These are phyloP conservation scores for Lophium mytilinum DNA, from an alignment of 495 filamentous ascomycete genomes.

Conservation along the genomic window DNA sequence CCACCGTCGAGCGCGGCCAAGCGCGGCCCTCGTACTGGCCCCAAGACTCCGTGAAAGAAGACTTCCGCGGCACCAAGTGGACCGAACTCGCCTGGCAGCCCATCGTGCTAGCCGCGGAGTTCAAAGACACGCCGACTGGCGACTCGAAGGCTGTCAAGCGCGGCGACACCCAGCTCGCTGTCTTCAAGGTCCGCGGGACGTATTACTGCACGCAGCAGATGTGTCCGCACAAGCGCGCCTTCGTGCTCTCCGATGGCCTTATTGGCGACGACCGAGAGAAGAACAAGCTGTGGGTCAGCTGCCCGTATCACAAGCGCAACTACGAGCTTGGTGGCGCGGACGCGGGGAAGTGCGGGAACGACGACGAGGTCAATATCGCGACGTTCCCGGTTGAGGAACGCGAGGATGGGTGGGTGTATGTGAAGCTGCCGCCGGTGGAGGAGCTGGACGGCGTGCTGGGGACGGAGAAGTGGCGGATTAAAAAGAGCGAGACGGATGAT, in stretches of 20 bases:
- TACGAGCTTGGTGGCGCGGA: constrained; percentile 65
- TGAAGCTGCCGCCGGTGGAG: constrained; percentile 76
- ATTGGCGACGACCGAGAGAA: constrained; percentile 58
- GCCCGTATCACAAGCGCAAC: constrained; percentile 90
- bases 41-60: constrained; percentile 54
- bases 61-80: constrained; percentile 75
- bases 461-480: constrained; percentile 76
- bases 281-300: constrained; percentile 72
- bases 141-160: constrained; percentile 68
- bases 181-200: constrained; percentile 78
- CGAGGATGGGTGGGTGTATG: constrained; percentile 72
- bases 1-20: constrained; percentile 67
- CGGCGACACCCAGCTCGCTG: constrained; percentile 83
- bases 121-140: constrained; percentile 64
- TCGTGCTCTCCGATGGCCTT: constrained; percentile 79
- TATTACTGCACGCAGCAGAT: constrained; percentile 95
- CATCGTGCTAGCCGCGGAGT: constrained; percentile 63
- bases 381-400: constrained; percentile 78
- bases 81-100: constrained; percentile 74
- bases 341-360: constrained; percentile 68
- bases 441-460: constrained; percentile 79
- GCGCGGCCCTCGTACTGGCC: constrained; percentile 78
- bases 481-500: constrained; percentile 56
- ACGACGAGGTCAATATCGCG: constrained; percentile 70
- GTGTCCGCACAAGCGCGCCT: constrained; percentile 94